Evolutionary conservation across 345 rosid genomes (phyloP).

Genomic region (Clausena lansium): DNA sequence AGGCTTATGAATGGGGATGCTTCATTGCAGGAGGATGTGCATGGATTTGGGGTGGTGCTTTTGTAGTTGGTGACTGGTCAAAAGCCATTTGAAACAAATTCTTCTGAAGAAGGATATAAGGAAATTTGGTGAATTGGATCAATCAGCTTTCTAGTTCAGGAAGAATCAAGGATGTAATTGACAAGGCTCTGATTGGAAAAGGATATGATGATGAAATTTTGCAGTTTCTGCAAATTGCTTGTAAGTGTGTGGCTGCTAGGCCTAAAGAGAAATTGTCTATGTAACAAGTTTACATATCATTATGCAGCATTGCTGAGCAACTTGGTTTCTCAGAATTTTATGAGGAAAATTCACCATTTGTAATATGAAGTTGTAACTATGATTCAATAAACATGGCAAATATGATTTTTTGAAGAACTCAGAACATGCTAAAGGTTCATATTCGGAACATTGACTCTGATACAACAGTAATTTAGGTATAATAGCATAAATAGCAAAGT

Average conservation of each 20-base stretch:
- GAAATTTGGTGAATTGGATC: conserved; percentile 79
- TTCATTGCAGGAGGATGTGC: conserved; percentile 52
- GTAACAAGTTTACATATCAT: conserved; percentile 62
- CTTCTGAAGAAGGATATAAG: conserved; percentile 51
- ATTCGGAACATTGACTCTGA: too few relatives aligned
- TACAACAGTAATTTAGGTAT: too few relatives aligned
- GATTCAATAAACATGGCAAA: conserved; percentile 17
- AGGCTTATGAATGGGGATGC: conserved; percentile 59
- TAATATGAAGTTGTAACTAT: conserved; percentile 4
- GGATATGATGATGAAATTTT: conserved; percentile 63
- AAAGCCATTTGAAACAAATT: conserved; percentile 45
- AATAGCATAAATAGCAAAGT: too few relatives aligned
- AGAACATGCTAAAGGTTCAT: too few relatives aligned
- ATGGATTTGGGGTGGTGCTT: conserved; percentile 88
- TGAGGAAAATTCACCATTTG: conserved; percentile 56
- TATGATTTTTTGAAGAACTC: background rate
- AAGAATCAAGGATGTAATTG: conserved; percentile 46
- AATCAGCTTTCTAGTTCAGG: conserved; percentile 46
- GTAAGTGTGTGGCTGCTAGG: conserved; percentile 52
- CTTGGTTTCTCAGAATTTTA: conserved; percentile 52
- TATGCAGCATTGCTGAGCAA: conserved; percentile 51
- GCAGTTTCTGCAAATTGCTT: conserved; percentile 61
- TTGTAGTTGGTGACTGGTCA: conserved; percentile 70
- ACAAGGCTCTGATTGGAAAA: conserved; percentile 44
- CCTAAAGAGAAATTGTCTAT: conserved; percentile 77